Percentiles rank a stretch among this genome's conserved stretches.
Evolutionary conservation across 192 early-diverging fungal genomes (phyloP).

Genomic region (Chytriomyces hyalinus): DNA sequence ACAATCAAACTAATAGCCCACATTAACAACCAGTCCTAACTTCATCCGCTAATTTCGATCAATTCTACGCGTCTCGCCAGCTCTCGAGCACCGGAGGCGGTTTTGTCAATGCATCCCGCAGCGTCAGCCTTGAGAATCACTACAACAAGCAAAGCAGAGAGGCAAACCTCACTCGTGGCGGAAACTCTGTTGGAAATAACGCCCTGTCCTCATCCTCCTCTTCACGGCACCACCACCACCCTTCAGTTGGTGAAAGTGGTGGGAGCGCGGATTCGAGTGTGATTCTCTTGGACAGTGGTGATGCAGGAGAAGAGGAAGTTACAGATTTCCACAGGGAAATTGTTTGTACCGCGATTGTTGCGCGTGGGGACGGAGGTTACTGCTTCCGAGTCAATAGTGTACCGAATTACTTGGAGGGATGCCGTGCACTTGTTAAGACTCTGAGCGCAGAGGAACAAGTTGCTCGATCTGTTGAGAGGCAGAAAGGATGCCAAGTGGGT

Average conservation of each 20-base stretch:
- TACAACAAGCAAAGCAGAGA: background rate
- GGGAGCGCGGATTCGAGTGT: background rate
- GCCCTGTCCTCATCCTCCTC: slow-evolving; percentile 11
- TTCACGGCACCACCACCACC: background rate
- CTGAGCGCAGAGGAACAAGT: slow-evolving; percentile 58
- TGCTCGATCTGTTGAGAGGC: slow-evolving; percentile 71
- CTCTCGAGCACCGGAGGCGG: slow-evolving; percentile 41
- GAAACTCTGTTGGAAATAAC: background rate
- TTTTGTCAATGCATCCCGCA: slow-evolving; percentile 19
- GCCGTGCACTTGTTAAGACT: slow-evolving; percentile 57
- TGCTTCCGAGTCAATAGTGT: slow-evolving; percentile 84
- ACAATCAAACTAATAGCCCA: background rate
- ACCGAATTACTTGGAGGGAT: slow-evolving; percentile 84
- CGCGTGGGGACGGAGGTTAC: slow-evolving; percentile 60
- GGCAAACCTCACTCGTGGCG: background rate
- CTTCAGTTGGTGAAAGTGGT: background rate
- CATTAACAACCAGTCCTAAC: slow-evolving; percentile 23
- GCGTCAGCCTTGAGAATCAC: slow-evolving; percentile 4
- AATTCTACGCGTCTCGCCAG: slow-evolving; percentile 36
- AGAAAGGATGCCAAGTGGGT: slow-evolving; percentile 62
- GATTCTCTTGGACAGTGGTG: background rate
- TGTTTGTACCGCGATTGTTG: slow-evolving; percentile 51
- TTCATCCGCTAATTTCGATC: slow-evolving; percentile 27
- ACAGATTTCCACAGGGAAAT: slow-evolving; percentile 36
- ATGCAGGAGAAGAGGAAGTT: slow-evolving; percentile 9